Evolutionary conservation across 2,329 filamentous ascomycete species (phyloP).

Genomic region (Fusarium sp.): DNA sequence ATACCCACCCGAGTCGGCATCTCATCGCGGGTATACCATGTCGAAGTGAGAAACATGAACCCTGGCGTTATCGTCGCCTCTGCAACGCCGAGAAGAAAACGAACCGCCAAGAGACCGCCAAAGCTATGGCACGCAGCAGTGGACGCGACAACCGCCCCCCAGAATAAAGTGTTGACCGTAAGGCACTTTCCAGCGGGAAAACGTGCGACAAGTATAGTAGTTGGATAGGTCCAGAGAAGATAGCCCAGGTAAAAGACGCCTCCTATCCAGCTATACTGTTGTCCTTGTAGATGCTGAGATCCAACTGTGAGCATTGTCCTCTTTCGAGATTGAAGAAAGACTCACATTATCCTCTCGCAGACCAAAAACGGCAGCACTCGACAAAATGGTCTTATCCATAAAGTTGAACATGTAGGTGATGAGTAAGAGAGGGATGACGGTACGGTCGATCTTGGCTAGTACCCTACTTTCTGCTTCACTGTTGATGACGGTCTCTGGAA

Average conservation of each 20-base stretch:
- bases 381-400: constrained; percentile 68
- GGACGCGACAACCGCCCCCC: constrained; percentile 58
- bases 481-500: not conserved
- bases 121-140: constrained; percentile 59
- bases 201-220: constrained; percentile 57
- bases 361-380: constrained; percentile 65
- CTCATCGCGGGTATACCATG: constrained; percentile 66
- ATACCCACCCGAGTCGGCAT: constrained; percentile 63
- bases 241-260: constrained; percentile 56
- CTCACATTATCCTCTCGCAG: constrained; percentile 57
- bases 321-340: not conserved
- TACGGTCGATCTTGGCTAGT: constrained; percentile 64
- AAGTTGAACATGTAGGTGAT: constrained; percentile 68
- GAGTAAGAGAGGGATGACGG: constrained; percentile 65
- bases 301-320: not conserved
- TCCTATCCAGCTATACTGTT: constrained; percentile 72
- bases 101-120: constrained; percentile 58
- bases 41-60: constrained; percentile 65
- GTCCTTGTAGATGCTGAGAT: constrained; percentile 43
- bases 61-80: constrained; percentile 64
- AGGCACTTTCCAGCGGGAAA: constrained; percentile 60
- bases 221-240: constrained; percentile 60
- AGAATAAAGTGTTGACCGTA: constrained; percentile 58
- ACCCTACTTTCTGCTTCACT: constrained; percentile 48
- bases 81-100: constrained; percentile 63